Percentiles rank a stretch among this genome's conserved stretches.
phyloP scores from a whole-genome alignment of 345 rosid genomes.

The Arabis alpina region DNA sequence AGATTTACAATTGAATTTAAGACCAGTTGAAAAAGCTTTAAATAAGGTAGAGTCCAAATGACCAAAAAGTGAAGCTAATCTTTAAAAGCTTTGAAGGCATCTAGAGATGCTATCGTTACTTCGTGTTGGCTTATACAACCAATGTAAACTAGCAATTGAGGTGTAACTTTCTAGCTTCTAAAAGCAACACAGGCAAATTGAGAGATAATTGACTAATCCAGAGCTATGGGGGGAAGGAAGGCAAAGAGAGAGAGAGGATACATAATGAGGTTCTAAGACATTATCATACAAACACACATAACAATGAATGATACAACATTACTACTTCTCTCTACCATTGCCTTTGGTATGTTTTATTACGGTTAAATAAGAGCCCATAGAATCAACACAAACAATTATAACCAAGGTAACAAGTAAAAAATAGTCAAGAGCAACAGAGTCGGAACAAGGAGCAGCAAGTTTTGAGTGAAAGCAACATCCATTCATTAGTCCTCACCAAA shows the following conservation, averaged over 20 bases:
- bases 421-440: slow-evolving; percentile 5
- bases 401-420: neutral
- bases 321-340: neutral
- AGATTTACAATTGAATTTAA: no score
- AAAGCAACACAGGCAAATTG: no score
- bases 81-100: no score
- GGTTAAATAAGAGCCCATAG: slow-evolving; percentile 10
- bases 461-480: slow-evolving; percentile 33
- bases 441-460: slow-evolving; percentile 17
- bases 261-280: neutral
- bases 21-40: no score
- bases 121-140: no score
- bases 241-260: neutral
- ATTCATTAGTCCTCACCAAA: slow-evolving; percentile 36
- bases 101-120: no score
- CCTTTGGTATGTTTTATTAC: slow-evolving; percentile 14
- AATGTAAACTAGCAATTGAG: no score
- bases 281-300: neutral
- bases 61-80: no score
- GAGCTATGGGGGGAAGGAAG: no score
- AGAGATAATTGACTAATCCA: no score
- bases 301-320: slow-evolving; percentile 1
- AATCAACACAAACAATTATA: slow-evolving; percentile 35
- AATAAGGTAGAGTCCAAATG: no score
- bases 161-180: no score